A percentile compares a stretch with the other conserved stretches of the same genome.
Evolutionary conservation across 306 rosid genomes (phyloP).

Genomic region (Acacia confusa): DNA sequence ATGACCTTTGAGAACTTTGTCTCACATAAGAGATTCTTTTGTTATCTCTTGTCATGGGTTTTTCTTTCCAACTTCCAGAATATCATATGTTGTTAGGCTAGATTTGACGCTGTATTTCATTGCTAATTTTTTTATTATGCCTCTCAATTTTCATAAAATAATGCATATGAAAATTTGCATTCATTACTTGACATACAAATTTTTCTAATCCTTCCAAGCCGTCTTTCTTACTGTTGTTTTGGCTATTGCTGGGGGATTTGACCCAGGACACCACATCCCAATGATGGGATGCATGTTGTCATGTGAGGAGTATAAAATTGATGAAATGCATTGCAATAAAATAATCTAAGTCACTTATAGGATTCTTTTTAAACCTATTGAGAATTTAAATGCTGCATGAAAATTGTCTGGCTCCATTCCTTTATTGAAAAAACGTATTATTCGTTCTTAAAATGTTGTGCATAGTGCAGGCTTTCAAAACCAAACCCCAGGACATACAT

Average conservation of each 20-base stretch:
- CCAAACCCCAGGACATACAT: constrained; percentile 94
- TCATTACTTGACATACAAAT: neutral
- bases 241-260: neutral
- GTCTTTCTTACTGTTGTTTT: neutral
- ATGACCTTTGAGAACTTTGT: neutral
- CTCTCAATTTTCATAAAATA: neutral
- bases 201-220: neutral
- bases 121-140: neutral
- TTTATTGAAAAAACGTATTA: constrained; percentile 11
- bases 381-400: constrained; percentile 1
- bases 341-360: constrained; percentile 8
- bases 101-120: neutral
- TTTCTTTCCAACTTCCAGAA: constrained; percentile 1
- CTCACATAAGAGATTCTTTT: constrained; percentile 9
- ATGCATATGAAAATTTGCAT: neutral
- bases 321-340: neutral
- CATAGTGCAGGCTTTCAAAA: constrained; percentile 62
- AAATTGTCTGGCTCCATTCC: neutral
- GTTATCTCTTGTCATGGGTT: neutral
- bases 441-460: constrained; percentile 22
- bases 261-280: neutral
- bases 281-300: neutral
- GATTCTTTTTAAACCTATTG: neutral
- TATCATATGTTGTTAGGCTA: neutral
- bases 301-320: neutral